A percentile compares a stretch with the other conserved stretches of the same genome.
phyloP scores from a whole-genome alignment of 371 early-diverging fungal species.

The Lichtheimia corymbifera region DNA sequence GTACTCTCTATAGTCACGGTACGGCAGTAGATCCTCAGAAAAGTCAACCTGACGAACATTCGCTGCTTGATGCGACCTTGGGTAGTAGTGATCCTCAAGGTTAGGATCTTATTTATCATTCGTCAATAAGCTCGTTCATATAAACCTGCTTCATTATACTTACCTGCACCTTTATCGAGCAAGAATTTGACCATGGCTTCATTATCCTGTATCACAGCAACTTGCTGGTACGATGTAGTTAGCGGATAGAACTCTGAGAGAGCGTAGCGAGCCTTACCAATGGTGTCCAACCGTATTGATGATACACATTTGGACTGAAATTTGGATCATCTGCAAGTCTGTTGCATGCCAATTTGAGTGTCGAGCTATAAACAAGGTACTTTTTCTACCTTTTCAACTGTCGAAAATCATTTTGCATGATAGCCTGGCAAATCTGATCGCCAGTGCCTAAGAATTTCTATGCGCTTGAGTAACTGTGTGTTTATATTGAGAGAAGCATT shows the following conservation, averaged over 20 bases:
- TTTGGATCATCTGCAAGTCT: constrained; percentile 49
- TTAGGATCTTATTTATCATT: constrained; percentile 35
- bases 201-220: constrained; percentile 54
- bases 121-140: not conserved
- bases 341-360: not conserved
- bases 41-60: constrained; percentile 45
- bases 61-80: constrained; percentile 48
- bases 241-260: not conserved
- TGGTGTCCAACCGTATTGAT: constrained; percentile 54
- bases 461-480: not conserved
- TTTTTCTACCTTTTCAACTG: constrained; percentile 35
- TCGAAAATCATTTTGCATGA: constrained; percentile 42
- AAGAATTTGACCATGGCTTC: constrained; percentile 43
- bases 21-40: constrained; percentile 46
- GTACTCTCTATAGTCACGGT: constrained; percentile 50
- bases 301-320: constrained; percentile 47
- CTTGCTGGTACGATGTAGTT: constrained; percentile 29
- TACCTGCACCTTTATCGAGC: constrained; percentile 50
- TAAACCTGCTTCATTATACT: not conserved
- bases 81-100: constrained; percentile 48
- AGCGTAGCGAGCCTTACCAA: constrained; percentile 26
- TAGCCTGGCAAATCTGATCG: constrained; percentile 46
- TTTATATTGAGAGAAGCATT: not conserved
- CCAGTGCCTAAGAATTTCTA: constrained; percentile 25
- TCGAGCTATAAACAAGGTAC: not conserved